Evolutionary conservation across 805 yeast species (phyloP).

Genomic region (Sungouiella thailandica): DNA sequence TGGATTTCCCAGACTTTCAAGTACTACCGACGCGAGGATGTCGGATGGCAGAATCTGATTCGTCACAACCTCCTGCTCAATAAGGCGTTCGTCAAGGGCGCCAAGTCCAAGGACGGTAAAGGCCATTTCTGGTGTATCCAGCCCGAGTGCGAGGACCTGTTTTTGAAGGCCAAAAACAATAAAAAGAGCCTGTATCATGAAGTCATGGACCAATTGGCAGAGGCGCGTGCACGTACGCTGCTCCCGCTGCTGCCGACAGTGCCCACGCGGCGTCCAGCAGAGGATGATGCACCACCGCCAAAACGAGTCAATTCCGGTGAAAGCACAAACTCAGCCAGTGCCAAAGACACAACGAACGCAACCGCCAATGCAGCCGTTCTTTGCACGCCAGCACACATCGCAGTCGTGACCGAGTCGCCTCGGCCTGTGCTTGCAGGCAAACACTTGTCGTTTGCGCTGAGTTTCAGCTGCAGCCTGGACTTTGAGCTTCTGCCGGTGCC

Average conservation of each 20-base stretch:
- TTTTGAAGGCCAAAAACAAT: constrained; percentile 57
- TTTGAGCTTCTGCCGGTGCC: constrained; percentile 60
- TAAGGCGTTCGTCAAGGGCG: constrained; percentile 88
- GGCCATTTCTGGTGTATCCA: constrained; percentile 93
- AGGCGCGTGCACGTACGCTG: constrained; percentile 4
- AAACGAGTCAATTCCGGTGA: not conserved
- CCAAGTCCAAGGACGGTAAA: constrained; percentile 83
- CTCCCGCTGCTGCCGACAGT: constrained; percentile 14
- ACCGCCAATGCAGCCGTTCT: constrained; percentile 7
- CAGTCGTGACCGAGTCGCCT: constrained; percentile 30
- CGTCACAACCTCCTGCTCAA: constrained; percentile 90
- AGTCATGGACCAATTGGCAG: constrained; percentile 37
- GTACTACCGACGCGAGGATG: constrained; percentile 77
- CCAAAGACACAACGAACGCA: constrained; percentile 4
- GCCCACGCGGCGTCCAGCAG: not conserved
- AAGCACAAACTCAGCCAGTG: not conserved
- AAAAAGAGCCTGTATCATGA: constrained; percentile 42
- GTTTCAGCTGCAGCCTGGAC: constrained; percentile 62
- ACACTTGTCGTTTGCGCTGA: constrained; percentile 51
- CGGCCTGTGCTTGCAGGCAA: constrained; percentile 38
- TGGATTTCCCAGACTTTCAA: constrained; percentile 89
- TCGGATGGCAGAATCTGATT: constrained; percentile 97
- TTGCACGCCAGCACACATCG: constrained; percentile 9
- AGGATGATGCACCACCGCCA: constrained; percentile 1
- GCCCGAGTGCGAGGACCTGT: constrained; percentile 76